Evolutionary conservation across 345 rosid genomes (phyloP), one percentile per base, ranked within the genome.

Genomic region (Euclidium syriacum): DNA sequence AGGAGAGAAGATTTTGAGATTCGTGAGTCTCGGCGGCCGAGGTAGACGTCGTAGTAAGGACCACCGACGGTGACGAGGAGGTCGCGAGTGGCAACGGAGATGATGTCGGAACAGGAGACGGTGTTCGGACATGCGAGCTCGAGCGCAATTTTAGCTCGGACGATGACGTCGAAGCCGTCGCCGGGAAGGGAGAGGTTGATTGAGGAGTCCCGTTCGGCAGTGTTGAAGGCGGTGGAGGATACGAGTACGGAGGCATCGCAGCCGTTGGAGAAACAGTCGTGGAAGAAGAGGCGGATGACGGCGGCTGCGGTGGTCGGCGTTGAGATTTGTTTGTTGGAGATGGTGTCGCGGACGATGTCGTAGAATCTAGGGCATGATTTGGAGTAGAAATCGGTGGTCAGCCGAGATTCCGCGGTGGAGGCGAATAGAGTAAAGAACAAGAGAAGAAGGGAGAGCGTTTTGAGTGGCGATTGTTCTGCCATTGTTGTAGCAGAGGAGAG

Each of bases 261-360:
- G 42, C 96, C 96, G 44, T 78, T 82, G 5, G 82, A 72, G 82
- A 88, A 65, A 64, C 96, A 89, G 75, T 91, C 96, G 56, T 88
- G 98, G 74, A 91, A 86, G 70, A 85, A 64, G 47, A 88, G 74
- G 3, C 98, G 96, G 75, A 86, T 58, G 4, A 81, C 73, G 49
- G 76, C 98, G 20, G 96, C 89, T n/a, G 96, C 98, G 18, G 98
- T 85, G 40, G 96, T 85, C 23, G 98, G 96, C 42, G 58, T 78
- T 3, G 77, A 57, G 77, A 87, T 85, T 77, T 91, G 96, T 67
- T 88, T 91, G 83, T 65, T 62, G 63, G 89, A 74, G 65, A 91
- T 70, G 29, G 83, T 75, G 10, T 88, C 92, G 11, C 75, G 82
- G 53, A 91, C 41, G 39, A 91, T 88, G 30, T 75, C 64, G 70